A percentile compares a stretch with the other conserved stretches of the same genome.
These are phyloP conservation scores for Arachis stenosperma DNA, from an alignment of 306 rosid genomes.

Conservation along the genomic window DNA sequence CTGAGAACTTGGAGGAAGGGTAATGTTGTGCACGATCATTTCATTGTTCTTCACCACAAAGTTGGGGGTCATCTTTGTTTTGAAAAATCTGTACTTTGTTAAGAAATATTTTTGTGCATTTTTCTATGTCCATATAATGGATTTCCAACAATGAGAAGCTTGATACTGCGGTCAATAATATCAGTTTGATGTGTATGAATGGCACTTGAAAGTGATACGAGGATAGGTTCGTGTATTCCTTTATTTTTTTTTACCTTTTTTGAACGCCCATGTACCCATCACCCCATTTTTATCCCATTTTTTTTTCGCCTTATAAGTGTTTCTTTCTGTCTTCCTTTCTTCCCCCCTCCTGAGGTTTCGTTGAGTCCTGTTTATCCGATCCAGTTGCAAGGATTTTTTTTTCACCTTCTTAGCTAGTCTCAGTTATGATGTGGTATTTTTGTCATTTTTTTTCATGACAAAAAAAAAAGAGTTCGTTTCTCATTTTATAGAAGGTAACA, in stretches of 20 bases:
- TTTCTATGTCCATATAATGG: slow-evolving; percentile 35
- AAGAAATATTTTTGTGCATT: slow-evolving; percentile 33
- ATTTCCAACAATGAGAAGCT: slow-evolving; percentile 28
- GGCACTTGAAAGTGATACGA: slow-evolving; percentile 25
- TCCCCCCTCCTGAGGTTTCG: no score
- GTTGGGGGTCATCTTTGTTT: slow-evolving; percentile 33
- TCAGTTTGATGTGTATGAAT: slow-evolving; percentile 38
- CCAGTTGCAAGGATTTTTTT: no score
- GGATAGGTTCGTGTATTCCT: slow-evolving; percentile 22
- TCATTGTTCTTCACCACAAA: slow-evolving; percentile 9
- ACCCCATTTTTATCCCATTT: neutral
- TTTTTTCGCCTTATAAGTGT: neutral
- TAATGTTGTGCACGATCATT: slow-evolving; percentile 18
- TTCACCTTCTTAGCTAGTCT: no score
- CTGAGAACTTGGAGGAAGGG: neutral
- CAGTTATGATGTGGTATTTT: no score
- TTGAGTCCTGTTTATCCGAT: no score
- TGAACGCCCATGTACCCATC: neutral
- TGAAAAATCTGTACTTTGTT: slow-evolving; percentile 25
- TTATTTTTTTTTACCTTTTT: neutral
- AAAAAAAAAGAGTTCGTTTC: no score
- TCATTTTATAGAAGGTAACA: no score
- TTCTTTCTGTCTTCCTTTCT: no score
- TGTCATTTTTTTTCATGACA: no score
- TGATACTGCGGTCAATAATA: slow-evolving; percentile 31